These are phyloP conservation scores for Neurospora cerealis DNA, from an alignment of 495 filamentous ascomycete genomes.

Conservation along the genomic window DNA sequence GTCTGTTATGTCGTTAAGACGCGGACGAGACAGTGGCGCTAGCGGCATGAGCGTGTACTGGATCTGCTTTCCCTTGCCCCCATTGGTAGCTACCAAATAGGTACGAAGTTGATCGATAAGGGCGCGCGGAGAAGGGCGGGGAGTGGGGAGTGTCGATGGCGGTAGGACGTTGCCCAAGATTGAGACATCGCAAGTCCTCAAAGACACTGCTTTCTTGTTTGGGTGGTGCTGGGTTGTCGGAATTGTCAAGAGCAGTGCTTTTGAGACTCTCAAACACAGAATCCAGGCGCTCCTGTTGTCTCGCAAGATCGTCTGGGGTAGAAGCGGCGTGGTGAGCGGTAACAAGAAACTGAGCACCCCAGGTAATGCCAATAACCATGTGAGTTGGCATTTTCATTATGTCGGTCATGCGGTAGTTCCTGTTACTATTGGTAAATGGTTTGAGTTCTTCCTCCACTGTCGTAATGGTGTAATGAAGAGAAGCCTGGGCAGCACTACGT, in stretches of 20 bases:
- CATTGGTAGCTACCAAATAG: neutral
- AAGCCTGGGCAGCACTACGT: neutral
- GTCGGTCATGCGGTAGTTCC: neutral
- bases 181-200: neutral
- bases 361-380: neutral
- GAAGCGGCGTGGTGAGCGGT: neutral
- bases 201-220: neutral
- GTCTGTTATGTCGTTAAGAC: neutral
- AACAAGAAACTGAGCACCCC: neutral
- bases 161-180: neutral
- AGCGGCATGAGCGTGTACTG: neutral
- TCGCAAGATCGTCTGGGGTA: neutral
- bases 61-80: neutral
- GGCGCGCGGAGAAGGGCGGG: neutral
- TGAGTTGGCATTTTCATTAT: neutral
- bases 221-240: neutral
- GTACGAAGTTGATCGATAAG: neutral
- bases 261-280: neutral
- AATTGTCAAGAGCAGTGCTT: neutral
- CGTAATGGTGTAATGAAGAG: neutral
- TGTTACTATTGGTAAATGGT: neutral
- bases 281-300: neutral
- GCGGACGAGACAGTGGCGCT: neutral
- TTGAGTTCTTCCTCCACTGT: neutral
- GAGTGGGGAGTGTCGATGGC: neutral